Evolutionary conservation across 2,329 filamentous ascomycete species (phyloP), one percentile per base, ranked within the genome.

Genomic region (Penicillium sp.): DNA sequence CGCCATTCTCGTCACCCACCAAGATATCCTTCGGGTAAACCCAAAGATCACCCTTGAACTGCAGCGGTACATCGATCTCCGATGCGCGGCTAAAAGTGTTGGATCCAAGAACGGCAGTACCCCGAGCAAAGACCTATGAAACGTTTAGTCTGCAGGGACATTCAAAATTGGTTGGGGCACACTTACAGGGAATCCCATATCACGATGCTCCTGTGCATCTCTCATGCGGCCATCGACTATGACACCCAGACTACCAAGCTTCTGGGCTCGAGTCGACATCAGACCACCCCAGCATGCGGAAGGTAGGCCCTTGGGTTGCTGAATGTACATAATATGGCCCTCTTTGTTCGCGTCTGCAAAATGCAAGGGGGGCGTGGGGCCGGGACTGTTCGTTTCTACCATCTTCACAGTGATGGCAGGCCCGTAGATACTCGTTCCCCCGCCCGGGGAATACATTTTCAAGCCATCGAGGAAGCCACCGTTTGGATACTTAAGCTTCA

Each of bases 271-370:
- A 22, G 55, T 63, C 1, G 60, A 60, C 56, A 60, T 60, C n/a
- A 60, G 37, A 19, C 58, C 60, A 22, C 58, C 58, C 60, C 58
- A 58, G 43, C 58, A 60, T 7, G 60, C 60, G 10, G 58, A 62
- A 41, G 44, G 41, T 21, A 62, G 22, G 5, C 48, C 55, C 46
- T 60, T 60, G n/a, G 60, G 60, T 19, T 62, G 60, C 27, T 55
- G 51, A 10, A 62, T 62, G 49, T 60, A 62, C 60, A 62, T 62
- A 48, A 60, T 60, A 26, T 62, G 58, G 51, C 58, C 58, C 22
- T 54, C 48, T 35, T 60, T 52, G 19, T 62, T 62, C 7, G 60
- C 55, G 26, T 62, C 60, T 14, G 58, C 60, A 21, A 60, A 62
- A 41, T 62, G 60, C 16, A 58, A 22, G 3, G 60, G 39, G 11